Conservation (phyloP, 257 asterid species). For the Penstemon davidsonii region DNA sequence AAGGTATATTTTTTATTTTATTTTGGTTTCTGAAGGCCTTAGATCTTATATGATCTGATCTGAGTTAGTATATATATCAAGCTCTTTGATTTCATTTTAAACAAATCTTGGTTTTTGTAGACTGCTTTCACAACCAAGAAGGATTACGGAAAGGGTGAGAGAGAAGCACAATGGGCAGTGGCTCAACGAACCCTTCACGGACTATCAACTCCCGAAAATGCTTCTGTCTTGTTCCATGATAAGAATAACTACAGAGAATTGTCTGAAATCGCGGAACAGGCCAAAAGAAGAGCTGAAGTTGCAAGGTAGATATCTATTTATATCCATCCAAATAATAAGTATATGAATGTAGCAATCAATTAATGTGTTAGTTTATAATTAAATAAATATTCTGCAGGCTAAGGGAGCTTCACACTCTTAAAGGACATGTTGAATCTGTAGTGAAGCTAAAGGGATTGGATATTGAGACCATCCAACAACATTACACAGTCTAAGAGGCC, state of each 20-base stretch:
- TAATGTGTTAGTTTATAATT: too few species aligned
- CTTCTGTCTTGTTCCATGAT: slow-evolving; percentile 36
- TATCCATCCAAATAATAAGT: too few species aligned
- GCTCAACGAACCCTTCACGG: slow-evolving; percentile 60
- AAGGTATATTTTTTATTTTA: slow-evolving; percentile 38
- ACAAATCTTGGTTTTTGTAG: slow-evolving; percentile 21
- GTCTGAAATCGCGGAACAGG: slow-evolving; percentile 65
- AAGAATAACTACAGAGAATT: slow-evolving; percentile 45
- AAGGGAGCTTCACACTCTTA: slow-evolving; percentile 1
- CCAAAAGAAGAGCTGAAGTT: slow-evolving; percentile 60
- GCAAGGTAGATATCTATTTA: slow-evolving; percentile 35
- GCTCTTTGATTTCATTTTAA: too few species aligned
- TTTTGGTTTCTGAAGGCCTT: too few species aligned
- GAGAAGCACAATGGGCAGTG: slow-evolving; percentile 63
- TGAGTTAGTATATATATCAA: too few species aligned
- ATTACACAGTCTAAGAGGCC: neutral
- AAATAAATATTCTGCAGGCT: slow-evolving; percentile 24
- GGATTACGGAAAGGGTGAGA: slow-evolving; percentile 57
- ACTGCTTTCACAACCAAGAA: slow-evolving; percentile 56
- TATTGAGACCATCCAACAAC: slow-evolving; percentile 7
- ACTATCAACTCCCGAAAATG: slow-evolving; percentile 41
- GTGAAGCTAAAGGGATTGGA: slow-evolving; percentile 13
- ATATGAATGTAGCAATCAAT: too few species aligned
- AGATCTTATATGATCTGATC: too few species aligned
- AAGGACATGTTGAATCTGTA: slow-evolving; percentile 17